Base-by-base conservation (phyloP, 768 basidiomycete genomes). In the Macrolepiota albuminosa region DNA sequence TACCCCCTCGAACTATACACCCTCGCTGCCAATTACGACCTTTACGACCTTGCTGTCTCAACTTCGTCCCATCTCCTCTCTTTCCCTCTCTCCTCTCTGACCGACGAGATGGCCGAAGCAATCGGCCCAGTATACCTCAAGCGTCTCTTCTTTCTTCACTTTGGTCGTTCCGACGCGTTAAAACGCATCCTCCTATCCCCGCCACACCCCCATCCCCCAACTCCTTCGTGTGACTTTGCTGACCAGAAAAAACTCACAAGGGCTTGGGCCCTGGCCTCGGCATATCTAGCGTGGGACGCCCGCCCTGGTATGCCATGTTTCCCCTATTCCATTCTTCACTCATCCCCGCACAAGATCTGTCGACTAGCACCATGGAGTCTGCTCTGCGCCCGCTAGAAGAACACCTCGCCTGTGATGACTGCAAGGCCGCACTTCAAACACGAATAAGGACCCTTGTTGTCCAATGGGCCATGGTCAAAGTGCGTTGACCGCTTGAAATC, bases 241-340 rank as follows among this genome's bases (percentile, higher is more conserved):
- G 86, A 90, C 67, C 90, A 92, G 73, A 91, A 91, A 74, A 89
- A 83, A 67, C 67, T 93, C 40, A 88, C 88, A 11, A 75, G 90
- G 48, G 90, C 90, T 6, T 93, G 90, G 90, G 88, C 90, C 14
- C 73, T 93, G 36, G 90, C 91, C 26, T 84, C 87, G 2, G 90
- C 90, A 11, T 91, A 91, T 72, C 81, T 93, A 7, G 88, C 88
- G 10, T 92, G 90, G 90, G 90, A 91, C 71, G 87, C 88, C 39
- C 78, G 88, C 58, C 88, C 89, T 64, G 90, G 89, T 91, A 67
- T 60, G 80, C 71, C 18, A 21, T 51, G 4, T 31, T 18, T 4
- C 46, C 21, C 29, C 48, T n/a, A 58, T 39, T 59, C 2, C 11
- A 37, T 52, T 24, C 66, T 68, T 43, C 68, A 5, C 61, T 57